phyloP scores from a whole-genome alignment of 257 asterid genomes.

The Solanum medicagineum region DNA sequence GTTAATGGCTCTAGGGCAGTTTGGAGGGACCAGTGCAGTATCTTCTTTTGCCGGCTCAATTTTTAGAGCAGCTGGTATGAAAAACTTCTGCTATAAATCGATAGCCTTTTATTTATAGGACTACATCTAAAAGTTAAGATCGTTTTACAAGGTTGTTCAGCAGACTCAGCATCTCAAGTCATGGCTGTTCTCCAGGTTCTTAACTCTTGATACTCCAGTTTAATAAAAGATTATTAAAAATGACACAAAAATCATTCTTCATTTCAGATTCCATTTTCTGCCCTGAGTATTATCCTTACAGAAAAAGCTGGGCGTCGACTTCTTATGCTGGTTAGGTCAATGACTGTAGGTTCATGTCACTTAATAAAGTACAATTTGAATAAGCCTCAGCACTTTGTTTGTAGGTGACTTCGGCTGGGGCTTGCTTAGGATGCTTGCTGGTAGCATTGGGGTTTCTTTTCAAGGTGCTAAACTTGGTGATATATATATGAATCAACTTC shows the following conservation, averaged over 20 bases:
- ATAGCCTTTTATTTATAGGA: background rate
- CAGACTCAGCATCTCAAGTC: slow-evolving; percentile 3
- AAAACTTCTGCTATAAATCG: background rate
- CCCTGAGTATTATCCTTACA: slow-evolving; percentile 10
- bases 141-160: slow-evolving; percentile 8
- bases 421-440: slow-evolving; percentile 20
- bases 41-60: slow-evolving; percentile 20
- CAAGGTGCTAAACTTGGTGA: slow-evolving; percentile 6
- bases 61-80: slow-evolving; percentile 21
- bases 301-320: slow-evolving; percentile 23
- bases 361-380: background rate
- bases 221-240: background rate
- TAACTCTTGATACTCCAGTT: background rate
- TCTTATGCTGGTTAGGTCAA: slow-evolving; percentile 13
- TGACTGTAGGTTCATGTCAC: too few species aligned
- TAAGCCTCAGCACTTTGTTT: background rate
- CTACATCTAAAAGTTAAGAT: background rate
- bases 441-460: slow-evolving; percentile 16
- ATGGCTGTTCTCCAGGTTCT: slow-evolving; percentile 20
- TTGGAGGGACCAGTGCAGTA: slow-evolving; percentile 19
- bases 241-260: background rate
- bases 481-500: background rate
- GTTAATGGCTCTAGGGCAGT: slow-evolving; percentile 19
- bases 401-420: slow-evolving; percentile 19
- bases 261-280: slow-evolving; percentile 22